Percentiles rank a stretch among this genome's conserved stretches.
phyloP scores from a whole-genome alignment of 805 yeast species.

The Myxozyma sirexii region DNA sequence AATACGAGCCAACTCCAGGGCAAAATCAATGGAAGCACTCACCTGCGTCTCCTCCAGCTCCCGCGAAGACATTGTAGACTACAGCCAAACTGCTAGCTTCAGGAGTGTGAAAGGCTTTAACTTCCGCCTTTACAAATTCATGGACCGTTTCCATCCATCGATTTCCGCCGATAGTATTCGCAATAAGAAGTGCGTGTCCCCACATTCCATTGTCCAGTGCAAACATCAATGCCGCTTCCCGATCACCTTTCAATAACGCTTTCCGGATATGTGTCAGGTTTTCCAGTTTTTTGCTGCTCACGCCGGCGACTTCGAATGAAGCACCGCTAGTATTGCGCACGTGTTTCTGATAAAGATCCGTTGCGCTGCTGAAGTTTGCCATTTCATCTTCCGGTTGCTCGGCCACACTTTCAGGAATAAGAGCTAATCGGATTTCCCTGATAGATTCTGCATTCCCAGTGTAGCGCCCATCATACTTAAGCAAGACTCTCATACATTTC shows the following conservation, averaged over 20 bases:
- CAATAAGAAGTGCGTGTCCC: slow-evolving; percentile 74
- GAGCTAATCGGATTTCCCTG: slow-evolving; percentile 27
- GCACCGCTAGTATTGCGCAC: slow-evolving; percentile 13
- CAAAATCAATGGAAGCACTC: slow-evolving; percentile 45
- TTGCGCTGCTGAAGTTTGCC: slow-evolving; percentile 35
- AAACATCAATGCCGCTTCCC: slow-evolving; percentile 63
- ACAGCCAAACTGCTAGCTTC: slow-evolving; percentile 52
- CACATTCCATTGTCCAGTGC: slow-evolving; percentile 70
- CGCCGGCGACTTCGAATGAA: not conserved
- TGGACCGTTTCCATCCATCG: slow-evolving; percentile 61
- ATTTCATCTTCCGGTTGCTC: slow-evolving; percentile 20
- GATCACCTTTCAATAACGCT: slow-evolving; percentile 62
- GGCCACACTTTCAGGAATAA: slow-evolving; percentile 34
- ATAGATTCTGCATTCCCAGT: slow-evolving; percentile 12
- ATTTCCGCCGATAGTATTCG: slow-evolving; percentile 65
- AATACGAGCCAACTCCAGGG: not conserved
- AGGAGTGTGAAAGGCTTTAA: slow-evolving; percentile 45
- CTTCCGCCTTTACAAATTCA: slow-evolving; percentile 56
- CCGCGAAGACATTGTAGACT: slow-evolving; percentile 64
- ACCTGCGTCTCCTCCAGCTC: slow-evolving; percentile 59
- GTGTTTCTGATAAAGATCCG: slow-evolving; percentile 36
- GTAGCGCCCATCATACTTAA: slow-evolving; percentile 33
- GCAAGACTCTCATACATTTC: slow-evolving; percentile 43
- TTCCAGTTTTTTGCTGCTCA: slow-evolving; percentile 16
- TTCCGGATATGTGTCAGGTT: slow-evolving; percentile 42